These are phyloP conservation scores for Aspergillus sp. DNA, from an alignment of 2,329 filamentous ascomycete genomes.

Conservation along the genomic window DNA sequence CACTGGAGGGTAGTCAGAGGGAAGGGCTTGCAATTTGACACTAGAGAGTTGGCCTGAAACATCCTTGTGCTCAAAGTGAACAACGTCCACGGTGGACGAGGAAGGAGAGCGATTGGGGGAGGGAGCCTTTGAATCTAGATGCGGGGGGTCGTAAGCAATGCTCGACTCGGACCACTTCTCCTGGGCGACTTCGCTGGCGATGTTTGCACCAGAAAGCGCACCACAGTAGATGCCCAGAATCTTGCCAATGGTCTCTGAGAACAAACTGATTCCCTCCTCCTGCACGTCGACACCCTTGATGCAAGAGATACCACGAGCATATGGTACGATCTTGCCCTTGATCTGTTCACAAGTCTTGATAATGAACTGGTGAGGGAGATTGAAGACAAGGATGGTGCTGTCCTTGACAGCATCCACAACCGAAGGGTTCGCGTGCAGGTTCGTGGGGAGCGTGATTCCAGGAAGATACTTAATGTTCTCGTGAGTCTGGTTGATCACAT, in stretches of 20 bases:
- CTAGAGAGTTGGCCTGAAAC: conserved; percentile 65
- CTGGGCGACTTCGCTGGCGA: conserved; percentile 87
- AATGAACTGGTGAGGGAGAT: conserved; percentile 91
- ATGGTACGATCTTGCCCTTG: conserved; percentile 85
- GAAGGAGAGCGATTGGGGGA: conserved; percentile 57
- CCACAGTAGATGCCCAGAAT: conserved; percentile 94
- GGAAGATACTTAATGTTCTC: conserved; percentile 99
- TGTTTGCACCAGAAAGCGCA: conserved; percentile 92
- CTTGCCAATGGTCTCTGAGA: conserved; percentile 92
- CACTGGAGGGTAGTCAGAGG: conserved; percentile 78
- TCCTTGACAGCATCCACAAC: conserved; percentile 71
- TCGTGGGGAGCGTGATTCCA: conserved; percentile 76
- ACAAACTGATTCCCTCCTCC: conserved; percentile 79
- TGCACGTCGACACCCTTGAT: conserved; percentile 97
- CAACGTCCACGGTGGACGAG: conserved; percentile 50
- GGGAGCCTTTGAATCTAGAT: conserved; percentile 77
- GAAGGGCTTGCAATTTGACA: conserved; percentile 71
- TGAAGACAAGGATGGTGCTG: conserved; percentile 91
- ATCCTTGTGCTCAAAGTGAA: conserved; percentile 64
- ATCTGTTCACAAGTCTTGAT: conserved; percentile 79
- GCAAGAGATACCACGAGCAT: conserved; percentile 89
- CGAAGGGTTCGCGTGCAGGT: conserved; percentile 51
- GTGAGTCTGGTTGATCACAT: conserved; percentile 85
- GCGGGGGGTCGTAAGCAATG: conserved; percentile 90
- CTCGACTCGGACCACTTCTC: conserved; percentile 99